Conservation (phyloP, 805 yeast genomes). For the Kodamaea hsintzibuensis region DNA sequence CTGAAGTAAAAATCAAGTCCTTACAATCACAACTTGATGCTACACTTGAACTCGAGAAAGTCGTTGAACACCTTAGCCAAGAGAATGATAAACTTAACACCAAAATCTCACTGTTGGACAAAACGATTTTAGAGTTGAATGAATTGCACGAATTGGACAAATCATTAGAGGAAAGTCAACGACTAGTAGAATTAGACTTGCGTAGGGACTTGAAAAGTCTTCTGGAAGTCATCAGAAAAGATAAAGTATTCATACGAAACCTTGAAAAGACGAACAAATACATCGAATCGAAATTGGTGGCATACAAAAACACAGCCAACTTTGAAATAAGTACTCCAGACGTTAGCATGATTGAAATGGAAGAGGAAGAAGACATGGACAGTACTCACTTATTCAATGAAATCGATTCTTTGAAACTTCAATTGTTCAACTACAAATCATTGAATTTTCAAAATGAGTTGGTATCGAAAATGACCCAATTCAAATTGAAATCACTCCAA, state of each 20-base stretch:
- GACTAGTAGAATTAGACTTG: constrained; percentile 23
- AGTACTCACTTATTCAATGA: constrained; percentile 6
- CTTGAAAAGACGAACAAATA: constrained; percentile 22
- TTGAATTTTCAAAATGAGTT: constrained; percentile 13
- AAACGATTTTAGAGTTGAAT: constrained; percentile 45
- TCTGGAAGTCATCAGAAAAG: constrained; percentile 16
- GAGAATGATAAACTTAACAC: constrained; percentile 38
- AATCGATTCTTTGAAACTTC: constrained; percentile 18
- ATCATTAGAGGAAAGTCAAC: constrained; percentile 32
- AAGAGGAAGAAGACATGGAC: constrained; percentile 5
- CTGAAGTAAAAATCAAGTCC: constrained; percentile 19
- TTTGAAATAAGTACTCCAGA: constrained; percentile 6
- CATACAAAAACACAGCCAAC: constrained; percentile 15
- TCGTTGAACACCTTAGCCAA: constrained; percentile 33
- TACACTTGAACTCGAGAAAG: constrained; percentile 34
- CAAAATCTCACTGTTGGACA: constrained; percentile 32
- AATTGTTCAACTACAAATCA: constrained; percentile 15
- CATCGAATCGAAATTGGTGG: constrained; percentile 19
- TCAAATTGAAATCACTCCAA: constrained; percentile 10
- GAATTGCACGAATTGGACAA: constrained; percentile 52
- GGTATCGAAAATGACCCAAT: constrained; percentile 13
- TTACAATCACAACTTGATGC: constrained; percentile 36
- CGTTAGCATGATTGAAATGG: constrained; percentile 3
- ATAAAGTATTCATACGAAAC: constrained; percentile 17
- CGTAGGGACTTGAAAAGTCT: constrained; percentile 34